Evolutionary conservation across 805 yeast genomes (phyloP).

Genomic region (Pichia gijzeniarum): DNA sequence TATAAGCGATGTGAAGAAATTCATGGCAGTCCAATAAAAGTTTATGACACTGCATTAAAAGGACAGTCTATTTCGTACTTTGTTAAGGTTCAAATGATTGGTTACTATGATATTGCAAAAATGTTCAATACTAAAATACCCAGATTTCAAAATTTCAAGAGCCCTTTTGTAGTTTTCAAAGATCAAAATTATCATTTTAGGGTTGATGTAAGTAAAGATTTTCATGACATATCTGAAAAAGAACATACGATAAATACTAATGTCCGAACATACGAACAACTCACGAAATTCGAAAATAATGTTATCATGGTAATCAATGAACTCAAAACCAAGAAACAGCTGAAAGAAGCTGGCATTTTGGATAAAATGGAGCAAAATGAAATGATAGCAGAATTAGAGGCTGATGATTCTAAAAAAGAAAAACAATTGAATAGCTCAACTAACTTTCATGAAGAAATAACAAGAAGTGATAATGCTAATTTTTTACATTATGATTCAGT

Average conservation of each 20-base stretch:
- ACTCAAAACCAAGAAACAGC: conserved; percentile 5
- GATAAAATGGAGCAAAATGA: conserved; percentile 5
- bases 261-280: conserved; percentile 7
- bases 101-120: conserved; percentile 28
- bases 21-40: conserved; percentile 45
- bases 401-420: conserved; percentile 2
- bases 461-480: conserved; percentile 2
- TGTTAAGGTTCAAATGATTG: conserved; percentile 48
- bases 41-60: conserved; percentile 38
- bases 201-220: conserved; percentile 9
- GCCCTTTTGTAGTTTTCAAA: conserved; percentile 16
- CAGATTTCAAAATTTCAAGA: conserved; percentile 13
- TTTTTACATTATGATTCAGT: conserved; percentile 4
- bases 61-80: conserved; percentile 41
- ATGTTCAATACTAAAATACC: conserved; percentile 12
- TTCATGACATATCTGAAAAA: too few species aligned
- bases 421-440: conserved; percentile 7
- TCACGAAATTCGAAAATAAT: conserved; percentile 6
- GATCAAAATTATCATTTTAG: conserved; percentile 16
- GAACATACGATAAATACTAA: not conserved
- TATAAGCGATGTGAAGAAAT: conserved; percentile 40
- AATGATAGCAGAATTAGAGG: conserved; percentile 4
- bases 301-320: conserved; percentile 6
- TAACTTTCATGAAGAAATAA: conserved; percentile 5
- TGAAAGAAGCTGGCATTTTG: conserved; percentile 1